phyloP scores from a whole-genome alignment of 2,329 filamentous ascomycete species.

The Fusarium sp. region DNA sequence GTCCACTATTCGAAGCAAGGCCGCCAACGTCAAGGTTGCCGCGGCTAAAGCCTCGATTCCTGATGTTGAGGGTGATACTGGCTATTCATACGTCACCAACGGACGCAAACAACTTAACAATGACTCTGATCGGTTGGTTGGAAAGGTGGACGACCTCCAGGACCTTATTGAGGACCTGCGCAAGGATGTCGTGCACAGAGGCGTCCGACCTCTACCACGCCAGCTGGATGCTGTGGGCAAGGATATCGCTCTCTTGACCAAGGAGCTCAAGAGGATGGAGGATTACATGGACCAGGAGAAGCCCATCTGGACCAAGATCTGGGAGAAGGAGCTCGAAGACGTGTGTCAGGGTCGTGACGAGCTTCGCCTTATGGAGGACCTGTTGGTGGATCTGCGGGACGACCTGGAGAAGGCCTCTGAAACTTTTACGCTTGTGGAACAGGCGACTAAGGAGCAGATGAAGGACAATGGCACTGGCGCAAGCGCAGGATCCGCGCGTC shows the following conservation, averaged over 20 bases:
- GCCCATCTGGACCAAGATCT: constrained; percentile 98
- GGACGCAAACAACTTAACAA: constrained; percentile 87
- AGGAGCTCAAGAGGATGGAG: constrained; percentile 92
- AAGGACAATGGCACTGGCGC: constrained; percentile 69
- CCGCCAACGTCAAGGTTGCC: constrained; percentile 77
- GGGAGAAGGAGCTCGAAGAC: constrained; percentile 96
- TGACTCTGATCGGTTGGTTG: constrained; percentile 90
- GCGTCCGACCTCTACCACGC: constrained; percentile 86
- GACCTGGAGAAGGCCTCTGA: constrained; percentile 94
- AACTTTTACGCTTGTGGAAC: constrained; percentile 93
- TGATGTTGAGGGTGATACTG: constrained; percentile 76
- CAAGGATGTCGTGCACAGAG: constrained; percentile 93
- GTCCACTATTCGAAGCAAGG: constrained; percentile 81
- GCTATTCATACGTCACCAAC: constrained; percentile 81
- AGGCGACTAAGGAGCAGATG: constrained; percentile 98
- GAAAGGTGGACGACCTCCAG: constrained; percentile 94
- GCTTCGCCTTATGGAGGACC: constrained; percentile 93
- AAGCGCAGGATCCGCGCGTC: constrained; percentile 60
- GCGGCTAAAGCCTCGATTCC: constrained; percentile 76
- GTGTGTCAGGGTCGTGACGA: constrained; percentile 96
- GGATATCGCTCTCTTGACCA: constrained; percentile 80
- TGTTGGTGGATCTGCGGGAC: constrained; percentile 89
- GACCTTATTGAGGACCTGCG: constrained; percentile 95
- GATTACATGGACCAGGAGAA: constrained; percentile 92
- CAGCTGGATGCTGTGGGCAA: constrained; percentile 90